Base-by-base conservation (phyloP, 2,329 filamentous ascomycete species). In the Aurifilum marmelostoma region DNA sequence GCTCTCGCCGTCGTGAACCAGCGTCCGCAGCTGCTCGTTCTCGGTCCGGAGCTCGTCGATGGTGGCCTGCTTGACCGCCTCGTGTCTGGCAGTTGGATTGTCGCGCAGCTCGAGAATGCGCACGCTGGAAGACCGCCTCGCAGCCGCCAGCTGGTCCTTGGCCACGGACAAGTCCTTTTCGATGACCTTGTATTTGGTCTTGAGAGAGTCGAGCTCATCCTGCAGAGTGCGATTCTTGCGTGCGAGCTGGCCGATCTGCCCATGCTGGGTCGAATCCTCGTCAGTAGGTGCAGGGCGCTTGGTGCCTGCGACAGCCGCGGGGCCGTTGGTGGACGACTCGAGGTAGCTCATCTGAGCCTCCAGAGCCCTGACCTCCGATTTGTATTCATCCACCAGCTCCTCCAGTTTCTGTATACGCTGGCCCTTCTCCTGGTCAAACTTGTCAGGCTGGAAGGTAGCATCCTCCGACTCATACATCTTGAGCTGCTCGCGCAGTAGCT, bases 401-500 rank as follows among this genome's bases (percentile, higher is more conserved):
- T 99, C 94, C 0, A 99, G 88, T 71, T 96, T 89, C 64, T 91
- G 87, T 24, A 97, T 90, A 29, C 93, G 91, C 71, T 90, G 85
- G 0, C 86, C 83, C 72, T 94, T 95, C 27, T 89, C 85, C 73
- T 91, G 87, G 75, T 99, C 93, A 66, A 92, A 91, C 58, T 88
- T 89, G 43, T 93, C 92, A 0, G 92, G 89, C 67, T 95, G 89
- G 81, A 97, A 92, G 0, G 94, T 94, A 66, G 89, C 88, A 75
- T 98, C 94, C 79, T 99, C 96, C 0, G 89, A 87, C 75, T 98
- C 93, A 70, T 97, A 91, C 0, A 92, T 91, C 80, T 94, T 94
- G 67, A 98, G 85, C 79, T 99, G 96, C 0, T 93, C 95, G 29
- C 96, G 92, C 8, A 99, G 86, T 77, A 97, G 97, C 73, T 97